phyloP scores from a whole-genome alignment of 2,329 filamentous ascomycete genomes.

The Penicillium fuscoglaucum region DNA sequence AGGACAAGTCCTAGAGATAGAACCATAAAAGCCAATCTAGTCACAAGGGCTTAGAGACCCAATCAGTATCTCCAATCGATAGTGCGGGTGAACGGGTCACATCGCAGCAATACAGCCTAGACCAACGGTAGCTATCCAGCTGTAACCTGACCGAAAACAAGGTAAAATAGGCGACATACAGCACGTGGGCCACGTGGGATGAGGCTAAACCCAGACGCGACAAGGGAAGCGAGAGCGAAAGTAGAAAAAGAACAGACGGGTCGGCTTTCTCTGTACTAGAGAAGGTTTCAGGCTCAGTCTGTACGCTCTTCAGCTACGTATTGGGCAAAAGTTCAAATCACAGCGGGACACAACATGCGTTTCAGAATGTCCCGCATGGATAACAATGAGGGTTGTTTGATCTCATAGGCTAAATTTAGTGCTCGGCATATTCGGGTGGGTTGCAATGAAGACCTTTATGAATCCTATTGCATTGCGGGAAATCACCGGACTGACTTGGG shows the following conservation, averaged over 20 bases:
- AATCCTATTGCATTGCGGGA: neutral
- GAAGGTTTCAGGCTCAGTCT: constrained; percentile 12
- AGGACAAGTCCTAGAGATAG: neutral
- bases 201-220: constrained; percentile 4
- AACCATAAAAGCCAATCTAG: neutral
- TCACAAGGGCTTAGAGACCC: neutral
- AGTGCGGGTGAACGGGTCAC: neutral
- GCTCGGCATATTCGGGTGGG: neutral
- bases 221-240: neutral
- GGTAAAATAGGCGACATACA: constrained; percentile 24
- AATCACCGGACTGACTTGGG: neutral
- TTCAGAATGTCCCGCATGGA: constrained; percentile 18
- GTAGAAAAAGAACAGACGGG: neutral
- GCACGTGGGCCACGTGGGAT: constrained; percentile 28
- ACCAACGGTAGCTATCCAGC: neutral
- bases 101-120: neutral
- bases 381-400: neutral
- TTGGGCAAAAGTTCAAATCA: constrained; percentile 1
- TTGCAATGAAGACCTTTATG: neutral
- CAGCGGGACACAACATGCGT: constrained; percentile 7
- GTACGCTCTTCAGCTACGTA: constrained; percentile 2
- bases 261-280: neutral
- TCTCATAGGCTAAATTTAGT: neutral
- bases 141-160: constrained; percentile 14
- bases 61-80: neutral